phyloP scores from a whole-genome alignment of 768 basidiomycete species.

The Trametes villosa region DNA sequence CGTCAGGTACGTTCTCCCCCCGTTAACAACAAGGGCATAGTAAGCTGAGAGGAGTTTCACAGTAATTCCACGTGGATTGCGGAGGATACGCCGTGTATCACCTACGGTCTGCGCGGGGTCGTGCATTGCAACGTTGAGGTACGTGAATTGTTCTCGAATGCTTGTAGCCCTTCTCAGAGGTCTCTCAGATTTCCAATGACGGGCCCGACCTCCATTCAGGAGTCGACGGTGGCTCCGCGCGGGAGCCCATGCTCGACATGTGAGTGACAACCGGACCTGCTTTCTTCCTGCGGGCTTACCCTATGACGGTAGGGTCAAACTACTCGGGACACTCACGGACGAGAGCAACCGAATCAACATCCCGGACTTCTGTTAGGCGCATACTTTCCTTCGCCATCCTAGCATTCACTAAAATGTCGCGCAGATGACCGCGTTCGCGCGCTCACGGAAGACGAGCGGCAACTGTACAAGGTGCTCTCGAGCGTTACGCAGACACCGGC shows the following conservation, averaged over 20 bases:
- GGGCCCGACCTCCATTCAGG: conserved; percentile 91
- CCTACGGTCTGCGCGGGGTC: conserved; percentile 93
- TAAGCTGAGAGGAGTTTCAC: neutral
- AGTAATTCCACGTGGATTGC: conserved; percentile 98
- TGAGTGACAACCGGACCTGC: conserved; percentile 36
- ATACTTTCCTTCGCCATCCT: neutral
- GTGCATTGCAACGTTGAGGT: conserved; percentile 85
- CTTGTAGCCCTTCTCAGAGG: neutral
- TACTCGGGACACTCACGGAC: conserved; percentile 74
- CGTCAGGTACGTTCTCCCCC: conserved; percentile 59
- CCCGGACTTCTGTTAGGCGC: conserved; percentile 78
- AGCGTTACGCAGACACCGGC: conserved; percentile 69
- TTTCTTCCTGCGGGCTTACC: neutral
- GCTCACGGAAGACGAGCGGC: conserved; percentile 66
- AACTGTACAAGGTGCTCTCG: conserved; percentile 70
- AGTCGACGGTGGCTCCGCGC: conserved; percentile 85
- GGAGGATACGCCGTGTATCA: conserved; percentile 89
- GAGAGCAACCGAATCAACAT: conserved; percentile 63
- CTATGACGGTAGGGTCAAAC: conserved; percentile 59
- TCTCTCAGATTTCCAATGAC: conserved; percentile 63
- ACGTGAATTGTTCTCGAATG: conserved; percentile 3
- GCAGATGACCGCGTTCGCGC: conserved; percentile 79
- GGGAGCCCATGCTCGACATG: conserved; percentile 96
- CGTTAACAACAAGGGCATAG: neutral
- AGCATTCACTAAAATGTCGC: neutral